phyloP scores from a whole-genome alignment of 2,329 filamentous ascomycete species.

The Beauveria pseudobassiana region DNA sequence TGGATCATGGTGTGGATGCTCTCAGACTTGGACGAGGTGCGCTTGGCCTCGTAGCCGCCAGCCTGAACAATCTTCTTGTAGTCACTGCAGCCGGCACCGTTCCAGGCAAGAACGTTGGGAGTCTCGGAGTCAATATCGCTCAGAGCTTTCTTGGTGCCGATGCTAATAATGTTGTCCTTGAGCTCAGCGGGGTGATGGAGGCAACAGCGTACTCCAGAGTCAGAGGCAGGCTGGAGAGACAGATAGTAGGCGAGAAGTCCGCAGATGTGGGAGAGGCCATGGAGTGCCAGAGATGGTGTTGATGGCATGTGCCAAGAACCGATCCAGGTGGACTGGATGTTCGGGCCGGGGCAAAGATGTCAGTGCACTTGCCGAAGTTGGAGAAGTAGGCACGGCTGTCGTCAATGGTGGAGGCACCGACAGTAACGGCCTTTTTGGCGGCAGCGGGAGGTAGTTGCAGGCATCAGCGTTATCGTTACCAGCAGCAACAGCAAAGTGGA shows the following conservation, averaged over 20 bases:
- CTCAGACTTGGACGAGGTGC: constrained; percentile 39
- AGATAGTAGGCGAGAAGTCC: constrained; percentile 97
- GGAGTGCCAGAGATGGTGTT: constrained; percentile 99
- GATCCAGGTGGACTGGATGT: constrained; percentile 97
- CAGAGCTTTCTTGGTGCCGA: constrained; percentile 73
- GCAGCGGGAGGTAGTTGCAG: constrained; percentile 97
- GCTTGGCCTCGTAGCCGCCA: constrained; percentile 60
- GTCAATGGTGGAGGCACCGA: constrained; percentile 86
- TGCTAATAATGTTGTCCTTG: constrained; percentile 77
- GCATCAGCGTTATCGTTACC: constrained; percentile 99
- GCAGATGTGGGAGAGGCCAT: constrained; percentile 96
- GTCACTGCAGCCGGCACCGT: constrained; percentile 92
- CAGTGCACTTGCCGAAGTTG: constrained; percentile 99
- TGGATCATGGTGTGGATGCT: constrained; percentile 54
- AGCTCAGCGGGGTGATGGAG: constrained; percentile 84
- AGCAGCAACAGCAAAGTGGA: constrained; percentile 97
- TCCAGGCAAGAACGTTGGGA: constrained; percentile 95
- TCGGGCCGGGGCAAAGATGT: constrained; percentile 96
- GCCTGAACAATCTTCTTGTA: constrained; percentile 73
- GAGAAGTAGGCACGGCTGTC: constrained; percentile 99
- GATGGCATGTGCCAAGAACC: constrained; percentile 87
- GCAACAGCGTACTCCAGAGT: constrained; percentile 90
- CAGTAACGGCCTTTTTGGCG: constrained; percentile 84
- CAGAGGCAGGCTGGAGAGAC: constrained; percentile 82
- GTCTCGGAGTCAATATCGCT: constrained; percentile 79